Percentiles rank a stretch among this genome's conserved stretches.
Evolutionary conservation across 2,329 filamentous ascomycete genomes (phyloP).

Genomic region (Cyphellophora attinorum): DNA sequence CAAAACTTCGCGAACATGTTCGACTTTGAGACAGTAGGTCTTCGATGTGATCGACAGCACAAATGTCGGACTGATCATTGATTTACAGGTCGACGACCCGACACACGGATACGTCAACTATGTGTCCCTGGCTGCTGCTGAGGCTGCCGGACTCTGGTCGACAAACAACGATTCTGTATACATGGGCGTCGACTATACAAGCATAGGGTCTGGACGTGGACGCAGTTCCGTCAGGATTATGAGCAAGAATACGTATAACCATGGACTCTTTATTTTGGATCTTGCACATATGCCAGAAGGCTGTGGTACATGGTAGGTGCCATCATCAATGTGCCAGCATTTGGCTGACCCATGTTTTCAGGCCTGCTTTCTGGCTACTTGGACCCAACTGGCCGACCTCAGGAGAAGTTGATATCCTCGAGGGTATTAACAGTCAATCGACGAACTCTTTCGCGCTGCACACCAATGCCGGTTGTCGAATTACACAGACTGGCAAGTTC

Average conservation of each 20-base stretch:
- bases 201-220: conserved; percentile 46
- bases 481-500: conserved; percentile 39
- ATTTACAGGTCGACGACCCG: conserved; percentile 48
- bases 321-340: too few relatives aligned
- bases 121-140: conserved; percentile 49
- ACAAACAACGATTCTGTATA: conserved; percentile 49
- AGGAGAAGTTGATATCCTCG: conserved; percentile 74
- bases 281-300: conserved; percentile 64
- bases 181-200: conserved; percentile 59
- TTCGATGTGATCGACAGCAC: not conserved
- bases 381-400: conserved; percentile 59
- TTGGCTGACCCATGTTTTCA: too few relatives aligned
- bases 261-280: conserved; percentile 63
- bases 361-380: conserved; percentile 55
- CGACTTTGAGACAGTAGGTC: not conserved
- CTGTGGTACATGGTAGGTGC: conserved; percentile 67
- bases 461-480: conserved; percentile 51
- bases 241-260: conserved; percentile 53
- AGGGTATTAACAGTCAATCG: conserved; percentile 59
- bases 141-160: conserved; percentile 48
- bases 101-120: conserved; percentile 69
- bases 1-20: not conserved
- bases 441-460: conserved; percentile 59
- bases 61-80: not conserved
- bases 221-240: conserved; percentile 63